Evolutionary conservation across 208 protist species (phyloP).

Genomic region (Leishmania major): DNA sequence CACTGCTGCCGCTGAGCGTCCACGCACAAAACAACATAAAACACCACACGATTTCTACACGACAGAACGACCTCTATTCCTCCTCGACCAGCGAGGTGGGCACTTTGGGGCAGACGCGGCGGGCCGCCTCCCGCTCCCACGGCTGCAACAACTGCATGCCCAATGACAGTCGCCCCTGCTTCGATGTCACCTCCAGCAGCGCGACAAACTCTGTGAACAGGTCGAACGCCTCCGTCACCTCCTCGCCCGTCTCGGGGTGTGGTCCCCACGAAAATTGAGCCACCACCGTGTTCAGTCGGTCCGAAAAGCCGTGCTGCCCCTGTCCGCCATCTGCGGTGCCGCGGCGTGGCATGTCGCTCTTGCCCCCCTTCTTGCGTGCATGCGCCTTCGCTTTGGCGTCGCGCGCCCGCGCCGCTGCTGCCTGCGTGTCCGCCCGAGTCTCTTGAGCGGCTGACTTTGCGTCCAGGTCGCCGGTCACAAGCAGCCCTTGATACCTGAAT

Average conservation of each 20-base stretch:
- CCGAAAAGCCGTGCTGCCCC: neutral
- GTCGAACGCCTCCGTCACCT: slow-evolving; percentile 48
- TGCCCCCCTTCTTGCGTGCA: slow-evolving; percentile 35
- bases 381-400: slow-evolving; percentile 30
- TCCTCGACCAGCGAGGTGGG: slow-evolving; percentile 33
- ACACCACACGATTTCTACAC: neutral
- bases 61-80: neutral
- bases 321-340: neutral
- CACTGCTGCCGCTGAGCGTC: neutral
- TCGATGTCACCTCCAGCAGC: slow-evolving; percentile 36
- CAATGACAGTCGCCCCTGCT: slow-evolving; percentile 48
- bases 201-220: slow-evolving; percentile 47
- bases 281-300: neutral
- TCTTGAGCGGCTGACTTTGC: neutral
- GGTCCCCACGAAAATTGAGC: slow-evolving; percentile 25
- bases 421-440: neutral
- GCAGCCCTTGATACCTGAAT: slow-evolving; percentile 30
- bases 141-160: slow-evolving; percentile 69
- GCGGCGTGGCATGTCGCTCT: slow-evolving; percentile 21
- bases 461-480: neutral
- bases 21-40: neutral
- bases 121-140: slow-evolving; percentile 52
- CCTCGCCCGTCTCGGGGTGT: slow-evolving; percentile 32
- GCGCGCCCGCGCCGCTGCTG: slow-evolving; percentile 4
- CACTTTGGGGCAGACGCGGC: slow-evolving; percentile 23